A percentile compares a stretch with the other conserved stretches of the same genome.
Evolutionary conservation across 2,329 filamentous ascomycete species (phyloP).

Genomic region (Aspergillus aculeatus): DNA sequence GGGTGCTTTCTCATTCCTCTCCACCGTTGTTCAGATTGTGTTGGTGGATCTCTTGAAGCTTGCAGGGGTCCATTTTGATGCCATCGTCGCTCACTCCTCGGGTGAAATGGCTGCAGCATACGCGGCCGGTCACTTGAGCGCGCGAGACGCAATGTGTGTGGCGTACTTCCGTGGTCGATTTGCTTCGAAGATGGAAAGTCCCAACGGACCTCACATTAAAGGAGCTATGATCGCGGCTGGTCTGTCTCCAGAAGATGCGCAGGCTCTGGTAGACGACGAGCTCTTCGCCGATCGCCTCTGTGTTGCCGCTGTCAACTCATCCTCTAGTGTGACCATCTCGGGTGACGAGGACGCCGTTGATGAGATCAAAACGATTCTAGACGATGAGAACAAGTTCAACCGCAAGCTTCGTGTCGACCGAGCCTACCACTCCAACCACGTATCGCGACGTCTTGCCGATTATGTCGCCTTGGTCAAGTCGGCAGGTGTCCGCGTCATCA

Average conservation of each 20-base stretch:
- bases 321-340: slow-evolving; percentile 8
- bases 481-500: too few species aligned
- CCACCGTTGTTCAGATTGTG: slow-evolving; percentile 29
- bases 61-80: slow-evolving; percentile 35
- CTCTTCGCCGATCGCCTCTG: too few species aligned
- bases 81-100: slow-evolving; percentile 51
- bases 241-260: slow-evolving; percentile 23
- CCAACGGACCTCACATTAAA: not conserved
- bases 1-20: slow-evolving; percentile 28
- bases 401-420: slow-evolving; percentile 1
- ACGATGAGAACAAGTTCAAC: not conserved
- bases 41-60: slow-evolving; percentile 26
- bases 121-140: slow-evolving; percentile 44
- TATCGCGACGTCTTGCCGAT: too few species aligned
- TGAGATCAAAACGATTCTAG: not conserved
- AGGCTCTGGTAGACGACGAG: slow-evolving; percentile 8
- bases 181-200: slow-evolving; percentile 6
- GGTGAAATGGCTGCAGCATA: slow-evolving; percentile 56
- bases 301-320: not conserved
- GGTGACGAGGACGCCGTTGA: slow-evolving; percentile 6
- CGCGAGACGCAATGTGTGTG: slow-evolving; percentile 43
- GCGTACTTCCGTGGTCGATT: slow-evolving; percentile 48
- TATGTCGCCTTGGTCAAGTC: not conserved
- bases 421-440: slow-evolving; percentile 15
- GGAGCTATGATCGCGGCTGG: slow-evolving; percentile 38